phyloP scores from a whole-genome alignment of 2,329 filamentous ascomycete species.

The Trichoderma atroviride region DNA sequence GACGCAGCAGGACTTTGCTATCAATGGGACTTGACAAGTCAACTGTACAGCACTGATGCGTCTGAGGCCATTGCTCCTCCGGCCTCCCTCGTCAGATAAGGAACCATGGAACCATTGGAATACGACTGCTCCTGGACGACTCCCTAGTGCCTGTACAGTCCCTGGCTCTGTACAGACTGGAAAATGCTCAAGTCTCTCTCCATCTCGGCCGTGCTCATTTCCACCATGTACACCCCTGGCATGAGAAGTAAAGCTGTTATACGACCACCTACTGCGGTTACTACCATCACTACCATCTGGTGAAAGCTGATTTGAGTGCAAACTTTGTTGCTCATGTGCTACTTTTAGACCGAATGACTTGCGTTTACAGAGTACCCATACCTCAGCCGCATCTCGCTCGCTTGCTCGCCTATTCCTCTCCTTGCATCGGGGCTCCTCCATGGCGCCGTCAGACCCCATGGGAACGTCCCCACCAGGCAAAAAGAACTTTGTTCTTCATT shows the following conservation, averaged over 20 bases:
- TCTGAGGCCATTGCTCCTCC: neutral
- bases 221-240: neutral
- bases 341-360: constrained; percentile 4
- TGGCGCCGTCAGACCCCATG: neutral
- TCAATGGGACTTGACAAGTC: neutral
- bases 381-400: constrained; percentile 12
- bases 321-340: neutral
- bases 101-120: neutral
- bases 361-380: neutral
- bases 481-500: neutral
- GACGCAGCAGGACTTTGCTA: neutral
- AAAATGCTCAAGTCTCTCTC: neutral
- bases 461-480: neutral
- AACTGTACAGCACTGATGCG: neutral
- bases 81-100: neutral
- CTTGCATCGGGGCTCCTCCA: neutral
- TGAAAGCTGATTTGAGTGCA: neutral
- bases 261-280: neutral
- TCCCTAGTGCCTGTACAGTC: neutral
- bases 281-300: neutral
- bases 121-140: neutral
- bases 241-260: neutral
- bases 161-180: neutral
- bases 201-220: neutral
- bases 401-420: constrained; percentile 5